These are phyloP conservation scores for Aquilaria agallochum DNA, from an alignment of 441 rosid genomes.

Conservation along the genomic window DNA sequence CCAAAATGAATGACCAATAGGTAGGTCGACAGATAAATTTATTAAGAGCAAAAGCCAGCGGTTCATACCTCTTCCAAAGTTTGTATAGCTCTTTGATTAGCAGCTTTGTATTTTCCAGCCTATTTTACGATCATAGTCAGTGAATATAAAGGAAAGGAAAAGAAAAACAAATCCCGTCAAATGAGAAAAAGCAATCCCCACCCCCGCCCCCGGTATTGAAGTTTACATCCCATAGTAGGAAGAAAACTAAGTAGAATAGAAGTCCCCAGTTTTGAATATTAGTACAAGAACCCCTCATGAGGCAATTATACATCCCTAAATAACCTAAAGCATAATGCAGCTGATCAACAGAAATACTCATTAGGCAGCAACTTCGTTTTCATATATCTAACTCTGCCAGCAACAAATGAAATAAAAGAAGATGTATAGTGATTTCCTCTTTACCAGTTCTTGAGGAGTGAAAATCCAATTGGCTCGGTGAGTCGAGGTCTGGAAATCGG, in stretches of 20 bases:
- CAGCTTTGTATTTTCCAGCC: conserved; percentile 65
- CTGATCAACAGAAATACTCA: too few species aligned
- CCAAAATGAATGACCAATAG: background rate
- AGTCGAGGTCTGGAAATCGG: conserved; percentile 88
- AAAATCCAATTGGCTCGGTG: conserved; percentile 91
- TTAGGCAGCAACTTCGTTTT: background rate
- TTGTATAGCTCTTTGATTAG: conserved; percentile 79
- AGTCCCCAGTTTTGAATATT: too few species aligned
- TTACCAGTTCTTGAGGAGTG: conserved; percentile 73
- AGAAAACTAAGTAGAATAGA: too few species aligned
- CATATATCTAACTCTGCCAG: conserved; percentile 2
- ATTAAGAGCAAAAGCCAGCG: too few species aligned
- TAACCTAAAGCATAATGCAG: too few species aligned
- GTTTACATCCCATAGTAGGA: too few species aligned
- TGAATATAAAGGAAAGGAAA: background rate
- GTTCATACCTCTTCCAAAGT: conserved; percentile 66
- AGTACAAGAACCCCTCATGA: too few species aligned
- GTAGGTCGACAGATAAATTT: background rate
- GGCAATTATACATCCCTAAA: too few species aligned
- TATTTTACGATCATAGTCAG: conserved; percentile 14
- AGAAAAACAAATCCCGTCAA: background rate
- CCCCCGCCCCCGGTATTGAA: too few species aligned
- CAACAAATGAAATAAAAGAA: conserved; percentile 8
- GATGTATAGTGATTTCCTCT: background rate
- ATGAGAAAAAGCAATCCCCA: too few species aligned